Base-by-base conservation (phyloP, 345 rosid species). In the Mercurialis annua region DNA sequence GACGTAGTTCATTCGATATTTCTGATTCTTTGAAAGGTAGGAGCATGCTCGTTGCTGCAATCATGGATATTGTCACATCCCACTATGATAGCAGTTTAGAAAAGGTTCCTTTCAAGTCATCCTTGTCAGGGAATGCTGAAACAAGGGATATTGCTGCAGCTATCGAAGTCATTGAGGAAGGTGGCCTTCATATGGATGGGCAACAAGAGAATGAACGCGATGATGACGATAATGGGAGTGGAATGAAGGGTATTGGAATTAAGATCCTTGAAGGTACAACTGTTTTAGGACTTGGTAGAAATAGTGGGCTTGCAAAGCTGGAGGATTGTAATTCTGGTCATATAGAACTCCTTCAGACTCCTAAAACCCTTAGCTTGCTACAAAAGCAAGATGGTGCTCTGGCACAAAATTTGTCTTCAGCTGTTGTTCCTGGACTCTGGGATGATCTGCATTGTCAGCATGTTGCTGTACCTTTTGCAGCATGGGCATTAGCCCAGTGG, bases 1-100 rank as follows among this genome's bases (percentile, higher is more conserved):
- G 97, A 80, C 97, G 92, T 82, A 86, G 88, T 89, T 94, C 99
- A 85, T 87, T 87, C 87, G 87, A 86, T 85, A 73, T 84, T 80
- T 89, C 87, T 82, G 92, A 91, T 87, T 89, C 97, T 85, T 86
- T 91, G 89, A 94, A 94, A 94, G 97, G 97, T 78, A 91, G 99
- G 91, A 91, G 99, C 87, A 91, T 91, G 99, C 99, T 94, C 60
- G 96, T 94, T 67, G 96, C 96, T 73, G 95, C 99, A 73, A 87
- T 91, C 44, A 91, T 94, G 99, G 99, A 94, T 71, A 85, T 91
- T 52, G 97, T 94, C 64, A 94, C 97, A 20, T 87, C 99, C 71
- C 85, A 85, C 77, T 87, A 89, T 30, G 89, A 86, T 59, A 76
- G 76, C 57, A 76, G 75, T 54, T 36, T 82, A 74, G 97, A 84